A percentile compares a stretch with the other conserved stretches of the same genome.
These are phyloP conservation scores for Daldinia eschscholtzii DNA, from an alignment of 2,329 filamentous ascomycete species.

Conservation along the genomic window DNA sequence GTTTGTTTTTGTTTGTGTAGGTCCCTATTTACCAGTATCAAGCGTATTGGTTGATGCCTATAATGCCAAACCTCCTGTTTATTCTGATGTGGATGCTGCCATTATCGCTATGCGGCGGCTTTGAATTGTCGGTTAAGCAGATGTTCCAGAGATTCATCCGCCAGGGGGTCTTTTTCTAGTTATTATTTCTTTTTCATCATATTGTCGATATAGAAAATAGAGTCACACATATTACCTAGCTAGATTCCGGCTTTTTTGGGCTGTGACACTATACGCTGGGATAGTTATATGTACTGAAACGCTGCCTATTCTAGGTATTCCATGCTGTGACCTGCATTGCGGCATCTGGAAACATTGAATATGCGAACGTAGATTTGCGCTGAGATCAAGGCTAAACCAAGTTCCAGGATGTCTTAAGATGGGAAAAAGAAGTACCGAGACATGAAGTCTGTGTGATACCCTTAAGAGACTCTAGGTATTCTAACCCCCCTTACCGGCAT, in stretches of 20 bases:
- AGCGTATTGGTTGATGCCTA: neutral
- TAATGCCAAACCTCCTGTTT: neutral
- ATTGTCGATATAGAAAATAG: no score
- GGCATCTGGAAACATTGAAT: neutral
- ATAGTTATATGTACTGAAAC: constrained; percentile 2
- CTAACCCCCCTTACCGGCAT: neutral
- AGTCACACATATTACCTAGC: no score
- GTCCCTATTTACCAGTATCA: neutral
- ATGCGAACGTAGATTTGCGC: neutral
- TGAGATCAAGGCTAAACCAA: neutral
- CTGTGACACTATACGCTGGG: neutral
- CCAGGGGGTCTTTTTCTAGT: no score
- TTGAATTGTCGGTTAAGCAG: neutral
- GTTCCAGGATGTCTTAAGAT: neutral
- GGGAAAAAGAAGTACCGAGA: neutral
- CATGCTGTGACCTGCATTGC: neutral
- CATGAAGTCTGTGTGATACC: neutral
- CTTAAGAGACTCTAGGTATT: neutral
- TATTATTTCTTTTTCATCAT: no score
- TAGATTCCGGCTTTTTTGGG: no score
- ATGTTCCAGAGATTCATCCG: neutral
- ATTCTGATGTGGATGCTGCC: neutral
- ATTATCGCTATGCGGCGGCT: neutral
- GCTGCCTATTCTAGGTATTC: neutral
- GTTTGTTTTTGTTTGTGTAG: constrained; percentile 3